phyloP scores from a whole-genome alignment of 108 stramenopile genomes.

The Bacterosira constricta region DNA sequence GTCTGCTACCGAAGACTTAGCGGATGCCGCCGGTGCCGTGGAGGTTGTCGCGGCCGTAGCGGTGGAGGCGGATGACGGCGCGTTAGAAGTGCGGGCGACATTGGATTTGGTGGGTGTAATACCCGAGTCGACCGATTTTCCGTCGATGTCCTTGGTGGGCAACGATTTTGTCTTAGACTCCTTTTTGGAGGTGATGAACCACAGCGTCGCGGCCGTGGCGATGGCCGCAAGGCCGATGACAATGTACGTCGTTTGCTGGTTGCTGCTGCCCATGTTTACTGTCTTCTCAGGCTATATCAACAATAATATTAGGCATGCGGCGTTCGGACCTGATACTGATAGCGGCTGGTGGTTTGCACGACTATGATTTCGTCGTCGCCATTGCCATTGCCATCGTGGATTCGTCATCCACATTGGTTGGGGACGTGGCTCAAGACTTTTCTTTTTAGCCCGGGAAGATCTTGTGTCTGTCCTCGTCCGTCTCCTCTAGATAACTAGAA shows the following conservation, averaged over 20 bases:
- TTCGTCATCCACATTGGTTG: no score
- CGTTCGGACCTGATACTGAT: no score
- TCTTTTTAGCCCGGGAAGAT: no score
- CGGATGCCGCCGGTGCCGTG: background rate
- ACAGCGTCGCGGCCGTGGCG: constrained; percentile 36
- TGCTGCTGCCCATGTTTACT: constrained; percentile 10
- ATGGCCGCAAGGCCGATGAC: constrained; percentile 37
- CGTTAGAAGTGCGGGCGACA: constrained; percentile 1
- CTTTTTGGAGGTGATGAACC: constrained; percentile 22
- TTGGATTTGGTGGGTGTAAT: constrained; percentile 50
- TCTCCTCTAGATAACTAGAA: no score
- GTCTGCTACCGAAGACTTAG: constrained; percentile 3
- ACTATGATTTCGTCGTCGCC: no score
- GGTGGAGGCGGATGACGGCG: constrained; percentile 13
- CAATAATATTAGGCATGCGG: no score
- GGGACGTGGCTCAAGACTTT: no score
- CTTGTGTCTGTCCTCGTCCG: no score
- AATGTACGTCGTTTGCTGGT: constrained; percentile 24
- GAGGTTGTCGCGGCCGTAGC: constrained; percentile 4
- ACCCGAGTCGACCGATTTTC: background rate
- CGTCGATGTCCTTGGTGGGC: background rate
- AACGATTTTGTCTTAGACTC: constrained; percentile 14
- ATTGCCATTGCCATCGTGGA: no score
- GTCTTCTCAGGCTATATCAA: no score
- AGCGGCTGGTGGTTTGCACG: no score